Conservation (phyloP, 495 filamentous ascomycete genomes). For the Lichina pygmaea region DNA sequence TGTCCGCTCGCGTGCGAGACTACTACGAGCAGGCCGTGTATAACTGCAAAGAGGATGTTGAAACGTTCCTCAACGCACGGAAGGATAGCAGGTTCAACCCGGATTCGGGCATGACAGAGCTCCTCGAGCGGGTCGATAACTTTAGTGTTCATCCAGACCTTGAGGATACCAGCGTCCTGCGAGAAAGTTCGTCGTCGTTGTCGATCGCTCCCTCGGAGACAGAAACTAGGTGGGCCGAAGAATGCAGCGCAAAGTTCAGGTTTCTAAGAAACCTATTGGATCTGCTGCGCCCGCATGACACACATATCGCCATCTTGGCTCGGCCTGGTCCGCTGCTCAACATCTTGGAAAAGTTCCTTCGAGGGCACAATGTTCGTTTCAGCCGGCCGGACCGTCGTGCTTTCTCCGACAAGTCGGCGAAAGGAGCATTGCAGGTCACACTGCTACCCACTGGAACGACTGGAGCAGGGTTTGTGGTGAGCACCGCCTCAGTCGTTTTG, state of each 20-base stretch:
- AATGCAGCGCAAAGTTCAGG: slow-evolving; percentile 28
- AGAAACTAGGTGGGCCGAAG: slow-evolving; percentile 26
- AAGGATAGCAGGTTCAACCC: slow-evolving; percentile 2
- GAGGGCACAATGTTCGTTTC: slow-evolving; percentile 19
- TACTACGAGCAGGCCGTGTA: slow-evolving; percentile 9
- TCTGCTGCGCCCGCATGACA: slow-evolving; percentile 11
- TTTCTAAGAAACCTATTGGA: slow-evolving; percentile 26
- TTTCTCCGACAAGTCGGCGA: slow-evolving; percentile 11
- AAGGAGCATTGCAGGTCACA: slow-evolving; percentile 20
- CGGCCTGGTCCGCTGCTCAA: slow-evolving; percentile 16
- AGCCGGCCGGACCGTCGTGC: slow-evolving; percentile 13
- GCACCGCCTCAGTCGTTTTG: slow-evolving; percentile 21
- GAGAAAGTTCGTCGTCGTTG: slow-evolving; percentile 7
- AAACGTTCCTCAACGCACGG: slow-evolving; percentile 2
- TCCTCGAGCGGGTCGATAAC: slow-evolving; percentile 19
- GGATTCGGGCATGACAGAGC: slow-evolving; percentile 12
- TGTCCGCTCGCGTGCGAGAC: slow-evolving; percentile 7
- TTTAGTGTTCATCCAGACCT: slow-evolving; percentile 27
- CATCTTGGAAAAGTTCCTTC: slow-evolving; percentile 25
- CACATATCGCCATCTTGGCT: slow-evolving; percentile 22
- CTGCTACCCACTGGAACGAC: slow-evolving; percentile 19
- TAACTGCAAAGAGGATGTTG: slow-evolving; percentile 5
- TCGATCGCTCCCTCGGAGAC: slow-evolving; percentile 12
- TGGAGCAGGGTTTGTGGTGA: slow-evolving; percentile 14
- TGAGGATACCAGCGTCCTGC: slow-evolving; percentile 14